Evolutionary conservation across 2,329 filamentous ascomycete species (phyloP), one percentile per base, ranked within the genome.

Genomic region (Myrmaecium sp.): DNA sequence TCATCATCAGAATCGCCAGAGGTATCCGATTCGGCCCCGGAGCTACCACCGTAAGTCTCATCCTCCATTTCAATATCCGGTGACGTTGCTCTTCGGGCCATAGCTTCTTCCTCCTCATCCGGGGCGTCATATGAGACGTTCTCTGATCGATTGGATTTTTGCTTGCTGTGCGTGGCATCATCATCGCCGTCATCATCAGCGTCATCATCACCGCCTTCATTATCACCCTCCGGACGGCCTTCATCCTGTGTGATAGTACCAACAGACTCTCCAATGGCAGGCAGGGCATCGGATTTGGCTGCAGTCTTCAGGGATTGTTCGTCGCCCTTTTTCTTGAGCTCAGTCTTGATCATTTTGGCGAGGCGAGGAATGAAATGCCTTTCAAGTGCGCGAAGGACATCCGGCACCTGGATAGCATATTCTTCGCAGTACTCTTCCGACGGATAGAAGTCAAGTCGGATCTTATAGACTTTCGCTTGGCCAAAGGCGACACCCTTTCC

Each of bases 61-160:
- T 75, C 70, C 18, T 70, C 62, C 50, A 31, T 47, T 26, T 69
- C 65, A 3, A 64, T 64, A 12, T 70, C 69, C 13, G 59, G 53
- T n/a, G n/a, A n/a, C 3, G 62, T 60, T 3, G 60, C 63, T 27
- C 74, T 70, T 17, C 58, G 60, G 5, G 15, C 20, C 29, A 91
- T 71, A 18, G 66, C 73, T 37, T 81, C 69, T 43, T 95, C 89
- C 4, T 86, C 86, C 4, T 93, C 84, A 44, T 95, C 89, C 24
- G 92, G 91, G 17, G 75, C 80, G 20, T 82, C 86, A 39, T 94
- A 95, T 9, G 82, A 89, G 3, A 86, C 74, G 16, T 76, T 79
- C 51, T 93, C 79, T 27, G 66, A 62, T 21, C 79, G 74, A 47
- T 92, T 89, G 23, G 72, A 69, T 40, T 67, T 70, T 43, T 73